Evolutionary conservation across 1,284 basidiomycete species (phyloP).

Genomic region (Termitomyces sp.): DNA sequence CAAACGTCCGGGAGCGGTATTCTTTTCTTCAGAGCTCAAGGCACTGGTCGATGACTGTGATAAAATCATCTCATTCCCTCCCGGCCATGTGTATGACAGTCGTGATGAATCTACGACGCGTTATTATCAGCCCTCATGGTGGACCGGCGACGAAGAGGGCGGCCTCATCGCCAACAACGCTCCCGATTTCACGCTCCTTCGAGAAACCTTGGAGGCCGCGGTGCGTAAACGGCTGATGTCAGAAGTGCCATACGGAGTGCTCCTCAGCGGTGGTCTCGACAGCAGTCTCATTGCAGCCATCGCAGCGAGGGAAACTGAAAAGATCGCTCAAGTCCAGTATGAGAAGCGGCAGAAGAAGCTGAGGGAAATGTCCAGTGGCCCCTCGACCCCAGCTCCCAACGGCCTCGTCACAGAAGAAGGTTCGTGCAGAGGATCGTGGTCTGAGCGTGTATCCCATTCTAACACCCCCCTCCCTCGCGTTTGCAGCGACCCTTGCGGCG

Average conservation of each 20-base stretch:
- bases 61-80: constrained; percentile 92
- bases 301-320: constrained; percentile 96
- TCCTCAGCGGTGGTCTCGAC: constrained; percentile 94
- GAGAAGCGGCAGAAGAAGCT: constrained; percentile 61
- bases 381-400: constrained; percentile 43
- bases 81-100: constrained; percentile 94
- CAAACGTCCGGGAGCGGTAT: constrained; percentile 78
- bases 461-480: too few species aligned
- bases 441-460: neutral
- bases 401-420: constrained; percentile 49
- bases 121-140: constrained; percentile 88
- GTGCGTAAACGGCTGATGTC: constrained; percentile 97
- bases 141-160: constrained; percentile 67
- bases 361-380: constrained; percentile 49
- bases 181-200: constrained; percentile 68
- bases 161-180: constrained; percentile 51
- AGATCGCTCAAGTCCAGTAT: constrained; percentile 77
- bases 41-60: constrained; percentile 92
- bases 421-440: constrained; percentile 23
- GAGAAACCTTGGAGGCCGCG: constrained; percentile 85
- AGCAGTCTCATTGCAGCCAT: constrained; percentile 95
- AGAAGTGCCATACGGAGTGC: constrained; percentile 97
- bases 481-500: constrained; percentile 64
- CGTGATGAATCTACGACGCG: constrained; percentile 68
- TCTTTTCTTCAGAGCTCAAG: constrained; percentile 97